These are phyloP conservation scores for Neurospora sp. DNA, from an alignment of 495 filamentous ascomycete species.

Conservation along the genomic window DNA sequence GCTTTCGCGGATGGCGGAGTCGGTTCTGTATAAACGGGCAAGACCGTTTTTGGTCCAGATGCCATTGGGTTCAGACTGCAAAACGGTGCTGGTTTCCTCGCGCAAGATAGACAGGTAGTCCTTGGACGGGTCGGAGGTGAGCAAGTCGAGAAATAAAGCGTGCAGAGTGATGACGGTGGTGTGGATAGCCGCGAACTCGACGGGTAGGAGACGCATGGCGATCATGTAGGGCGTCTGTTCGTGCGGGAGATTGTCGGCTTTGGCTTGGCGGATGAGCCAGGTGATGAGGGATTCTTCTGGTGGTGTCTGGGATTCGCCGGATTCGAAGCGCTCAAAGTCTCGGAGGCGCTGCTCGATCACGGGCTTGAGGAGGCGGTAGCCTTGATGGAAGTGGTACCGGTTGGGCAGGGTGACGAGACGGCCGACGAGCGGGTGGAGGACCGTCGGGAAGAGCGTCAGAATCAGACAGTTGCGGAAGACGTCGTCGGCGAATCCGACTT, in stretches of 20 bases:
- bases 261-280: slow-evolving; percentile 26
- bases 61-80: slow-evolving; percentile 18
- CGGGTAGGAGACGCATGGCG: slow-evolving; percentile 25
- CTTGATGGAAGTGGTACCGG: slow-evolving; percentile 19
- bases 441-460: slow-evolving; percentile 24
- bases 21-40: slow-evolving; percentile 16
- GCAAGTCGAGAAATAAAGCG: slow-evolving; percentile 32
- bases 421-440: slow-evolving; percentile 23
- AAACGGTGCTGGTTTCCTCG: slow-evolving; percentile 23
- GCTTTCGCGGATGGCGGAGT: slow-evolving; percentile 28
- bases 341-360: slow-evolving; percentile 20
- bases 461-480: slow-evolving; percentile 25
- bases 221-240: slow-evolving; percentile 15
- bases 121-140: slow-evolving; percentile 23
- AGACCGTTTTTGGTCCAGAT: slow-evolving; percentile 32
- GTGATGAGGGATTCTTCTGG: slow-evolving; percentile 26
- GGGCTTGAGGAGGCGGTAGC: slow-evolving; percentile 12
- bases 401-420: slow-evolving; percentile 18
- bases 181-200: slow-evolving; percentile 39
- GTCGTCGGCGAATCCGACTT: slow-evolving; percentile 23
- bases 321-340: slow-evolving; percentile 15
- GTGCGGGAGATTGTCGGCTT: slow-evolving; percentile 11
- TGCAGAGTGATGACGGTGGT: slow-evolving; percentile 35
- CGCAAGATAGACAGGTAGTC: slow-evolving; percentile 21
- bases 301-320: not conserved